A percentile compares a stretch with the other conserved stretches of the same genome.
These are phyloP conservation scores for Aspergillus heteromorphus DNA, from an alignment of 495 filamentous ascomycete genomes.

Conservation along the genomic window DNA sequence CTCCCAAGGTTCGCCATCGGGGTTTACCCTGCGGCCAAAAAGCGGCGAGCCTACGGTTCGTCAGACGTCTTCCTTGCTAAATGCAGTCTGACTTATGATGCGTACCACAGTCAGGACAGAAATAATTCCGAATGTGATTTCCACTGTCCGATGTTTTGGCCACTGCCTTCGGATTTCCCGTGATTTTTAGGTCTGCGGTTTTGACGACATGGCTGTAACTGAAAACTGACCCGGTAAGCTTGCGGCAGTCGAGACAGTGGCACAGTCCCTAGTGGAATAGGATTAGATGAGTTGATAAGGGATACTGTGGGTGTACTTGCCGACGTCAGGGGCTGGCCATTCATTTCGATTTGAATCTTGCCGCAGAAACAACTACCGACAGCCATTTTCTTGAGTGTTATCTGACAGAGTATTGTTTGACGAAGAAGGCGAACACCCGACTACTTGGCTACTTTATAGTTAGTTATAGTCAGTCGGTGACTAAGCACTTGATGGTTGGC, in stretches of 20 bases:
- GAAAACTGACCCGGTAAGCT: slow-evolving; percentile 23
- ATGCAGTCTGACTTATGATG: background rate
- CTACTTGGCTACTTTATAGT: background rate
- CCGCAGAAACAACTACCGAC: slow-evolving; percentile 29
- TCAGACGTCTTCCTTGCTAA: background rate
- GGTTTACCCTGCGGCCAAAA: slow-evolving; percentile 20
- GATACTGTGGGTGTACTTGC: slow-evolving; percentile 14
- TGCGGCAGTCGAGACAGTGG: slow-evolving; percentile 37
- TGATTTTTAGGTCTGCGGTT: slow-evolving; percentile 17
- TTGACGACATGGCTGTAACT: slow-evolving; percentile 26
- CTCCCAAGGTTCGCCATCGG: slow-evolving; percentile 14
- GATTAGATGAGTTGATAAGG: background rate
- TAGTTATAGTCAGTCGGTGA: background rate
- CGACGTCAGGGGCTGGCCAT: slow-evolving; percentile 17
- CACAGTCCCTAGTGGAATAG: slow-evolving; percentile 27
- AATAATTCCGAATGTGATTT: slow-evolving; percentile 30
- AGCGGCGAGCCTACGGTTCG: slow-evolving; percentile 28
- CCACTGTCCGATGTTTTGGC: slow-evolving; percentile 32
- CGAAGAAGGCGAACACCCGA: background rate
- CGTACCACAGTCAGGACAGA: slow-evolving; percentile 36
- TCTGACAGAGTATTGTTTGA: background rate
- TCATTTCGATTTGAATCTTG: slow-evolving; percentile 23
- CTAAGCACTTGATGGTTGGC: background rate
- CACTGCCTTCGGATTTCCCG: slow-evolving; percentile 28
- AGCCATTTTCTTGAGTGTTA: slow-evolving; percentile 16